Conservation (phyloP, 306 rosid genomes). For the Trifolium subterraneum region DNA sequence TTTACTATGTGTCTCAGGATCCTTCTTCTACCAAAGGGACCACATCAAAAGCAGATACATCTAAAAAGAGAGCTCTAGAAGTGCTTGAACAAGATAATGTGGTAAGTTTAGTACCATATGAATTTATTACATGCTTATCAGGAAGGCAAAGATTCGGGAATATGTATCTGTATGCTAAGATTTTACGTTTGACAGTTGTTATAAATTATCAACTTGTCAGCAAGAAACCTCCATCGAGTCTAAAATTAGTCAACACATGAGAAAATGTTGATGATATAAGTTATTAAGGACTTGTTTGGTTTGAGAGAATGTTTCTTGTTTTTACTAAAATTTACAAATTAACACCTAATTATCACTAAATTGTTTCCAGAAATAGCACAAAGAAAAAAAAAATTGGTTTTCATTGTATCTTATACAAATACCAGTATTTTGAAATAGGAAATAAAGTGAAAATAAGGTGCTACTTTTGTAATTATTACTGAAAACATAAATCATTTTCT, state of each 20-base stretch:
- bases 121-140: conserved; percentile 22
- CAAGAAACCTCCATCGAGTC: conserved; percentile 15
- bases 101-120: conserved; percentile 52
- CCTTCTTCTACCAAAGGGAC: conserved; percentile 57
- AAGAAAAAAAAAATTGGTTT: background rate
- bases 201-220: conserved; percentile 18
- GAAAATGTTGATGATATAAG: conserved; percentile 30
- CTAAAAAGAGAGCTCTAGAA: conserved; percentile 58
- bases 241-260: conserved; percentile 4
- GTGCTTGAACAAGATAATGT: conserved; percentile 45
- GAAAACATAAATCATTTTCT: conserved; percentile 8
- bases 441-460: background rate
- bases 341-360: background rate
- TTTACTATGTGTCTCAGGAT: conserved; percentile 54
- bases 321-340: background rate
- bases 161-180: conserved; percentile 1
- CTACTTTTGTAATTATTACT: conserved; percentile 8
- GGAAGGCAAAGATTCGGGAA: conserved; percentile 31
- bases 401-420: background rate
- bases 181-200: conserved; percentile 28
- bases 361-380: conserved; percentile 16
- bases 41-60: conserved; percentile 51
- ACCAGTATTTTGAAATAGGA: conserved; percentile 5
- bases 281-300: conserved; percentile 22
- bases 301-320: background rate